These are phyloP conservation scores for Cytospora leucostoma DNA, from an alignment of 2,329 filamentous ascomycete genomes.

Conservation along the genomic window DNA sequence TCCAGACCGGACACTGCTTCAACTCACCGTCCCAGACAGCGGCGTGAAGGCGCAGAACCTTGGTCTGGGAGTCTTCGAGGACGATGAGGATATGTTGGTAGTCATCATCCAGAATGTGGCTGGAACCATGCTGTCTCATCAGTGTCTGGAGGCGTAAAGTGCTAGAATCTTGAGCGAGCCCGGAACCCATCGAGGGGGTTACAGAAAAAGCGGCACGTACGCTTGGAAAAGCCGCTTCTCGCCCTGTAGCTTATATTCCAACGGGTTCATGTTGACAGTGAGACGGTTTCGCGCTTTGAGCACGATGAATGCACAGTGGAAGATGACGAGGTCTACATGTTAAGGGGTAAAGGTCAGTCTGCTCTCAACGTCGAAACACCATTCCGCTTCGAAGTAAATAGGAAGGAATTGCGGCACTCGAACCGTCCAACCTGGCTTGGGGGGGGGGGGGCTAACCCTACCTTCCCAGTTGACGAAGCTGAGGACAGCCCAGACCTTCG, in stretches of 20 bases:
- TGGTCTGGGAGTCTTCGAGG: slow-evolving; percentile 51
- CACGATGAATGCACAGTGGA: slow-evolving; percentile 59
- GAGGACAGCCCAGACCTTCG: slow-evolving; percentile 56
- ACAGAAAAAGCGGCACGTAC: slow-evolving; percentile 41
- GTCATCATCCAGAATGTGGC: slow-evolving; percentile 58
- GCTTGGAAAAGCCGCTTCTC: slow-evolving; percentile 59
- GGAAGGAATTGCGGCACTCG: background rate
- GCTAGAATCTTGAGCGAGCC: background rate
- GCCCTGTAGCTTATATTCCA: slow-evolving; percentile 48
- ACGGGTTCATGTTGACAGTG: slow-evolving; percentile 46
- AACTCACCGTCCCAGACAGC: slow-evolving; percentile 57
- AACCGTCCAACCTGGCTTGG: background rate
- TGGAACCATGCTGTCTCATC: slow-evolving; percentile 33
- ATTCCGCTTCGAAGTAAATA: background rate
- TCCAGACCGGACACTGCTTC: slow-evolving; percentile 61
- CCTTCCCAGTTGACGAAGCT: slow-evolving; percentile 64
- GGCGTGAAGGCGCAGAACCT: slow-evolving; percentile 56
- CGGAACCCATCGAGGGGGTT: no score
- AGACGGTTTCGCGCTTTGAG: slow-evolving; percentile 54
- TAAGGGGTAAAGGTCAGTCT: slow-evolving; percentile 24
- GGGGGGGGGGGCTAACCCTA: no score
- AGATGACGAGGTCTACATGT: slow-evolving; percentile 56
- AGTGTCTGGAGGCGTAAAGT: background rate
- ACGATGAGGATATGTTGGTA: slow-evolving; percentile 57
- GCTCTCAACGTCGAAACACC: background rate